Evolutionary conservation across 2,329 filamentous ascomycete species (phyloP).

Genomic region (Plenodomus tracheiphilus): DNA sequence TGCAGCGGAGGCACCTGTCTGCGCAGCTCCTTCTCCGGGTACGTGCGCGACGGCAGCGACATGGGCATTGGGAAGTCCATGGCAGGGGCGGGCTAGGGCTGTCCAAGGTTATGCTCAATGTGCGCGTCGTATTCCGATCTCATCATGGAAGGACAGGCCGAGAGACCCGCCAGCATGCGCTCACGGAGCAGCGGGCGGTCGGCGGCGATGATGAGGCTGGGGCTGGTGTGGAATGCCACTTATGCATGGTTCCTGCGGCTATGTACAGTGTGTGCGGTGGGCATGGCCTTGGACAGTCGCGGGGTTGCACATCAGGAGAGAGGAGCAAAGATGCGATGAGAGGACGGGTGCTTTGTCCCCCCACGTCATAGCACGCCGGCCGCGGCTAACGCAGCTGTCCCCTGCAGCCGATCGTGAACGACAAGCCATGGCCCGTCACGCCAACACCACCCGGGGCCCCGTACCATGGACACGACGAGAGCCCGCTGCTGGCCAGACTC

Average conservation of each 20-base stretch:
- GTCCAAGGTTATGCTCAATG: constrained; percentile 5
- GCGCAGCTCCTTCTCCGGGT: constrained; percentile 35
- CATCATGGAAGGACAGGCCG: constrained; percentile 26
- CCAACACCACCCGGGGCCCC: constrained; percentile 28
- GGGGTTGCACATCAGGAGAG: not conserved
- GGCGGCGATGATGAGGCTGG: constrained; percentile 5
- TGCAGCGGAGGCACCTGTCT: constrained; percentile 29
- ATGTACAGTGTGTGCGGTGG: not conserved
- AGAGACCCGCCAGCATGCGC: constrained; percentile 20
- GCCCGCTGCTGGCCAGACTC: constrained; percentile 20
- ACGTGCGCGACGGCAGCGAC: constrained; percentile 14
- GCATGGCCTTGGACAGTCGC: constrained; percentile 7
- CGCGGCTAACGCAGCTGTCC: not conserved
- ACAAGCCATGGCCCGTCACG: constrained; percentile 14
- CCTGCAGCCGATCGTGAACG: constrained; percentile 16
- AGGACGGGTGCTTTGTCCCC: no score
- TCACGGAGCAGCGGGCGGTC: constrained; percentile 14
- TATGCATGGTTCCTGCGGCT: constrained; percentile 25
- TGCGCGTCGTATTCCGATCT: constrained; percentile 10
- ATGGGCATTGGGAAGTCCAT: constrained; percentile 28
- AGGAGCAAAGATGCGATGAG: not conserved
- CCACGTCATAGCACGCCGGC: not conserved
- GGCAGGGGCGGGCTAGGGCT: not conserved
- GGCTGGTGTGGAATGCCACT: constrained; percentile 5
- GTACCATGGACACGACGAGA: constrained; percentile 2